Evolutionary conservation across 305 asterid genomes (phyloP).

Genomic region (Fraxinus latifolia): DNA sequence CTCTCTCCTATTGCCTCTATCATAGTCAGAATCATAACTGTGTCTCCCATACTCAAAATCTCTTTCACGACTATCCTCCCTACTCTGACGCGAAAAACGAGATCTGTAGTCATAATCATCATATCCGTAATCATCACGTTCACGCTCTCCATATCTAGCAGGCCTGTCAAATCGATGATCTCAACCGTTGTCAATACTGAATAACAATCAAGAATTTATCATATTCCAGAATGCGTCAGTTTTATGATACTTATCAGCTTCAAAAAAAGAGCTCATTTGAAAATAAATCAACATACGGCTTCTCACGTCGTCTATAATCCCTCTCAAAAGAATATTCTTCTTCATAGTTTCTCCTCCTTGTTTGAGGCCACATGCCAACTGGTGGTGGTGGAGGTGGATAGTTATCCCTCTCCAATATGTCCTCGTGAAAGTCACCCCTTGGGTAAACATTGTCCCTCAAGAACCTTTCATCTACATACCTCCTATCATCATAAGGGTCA

Average conservation of each 20-base stretch:
- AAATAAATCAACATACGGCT: slow-evolving; percentile 57
- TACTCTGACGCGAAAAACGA: slow-evolving; percentile 56
- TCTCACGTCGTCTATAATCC: slow-evolving; percentile 78
- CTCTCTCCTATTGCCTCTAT: slow-evolving; percentile 71
- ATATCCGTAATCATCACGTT: slow-evolving; percentile 68
- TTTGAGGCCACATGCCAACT: slow-evolving; percentile 71
- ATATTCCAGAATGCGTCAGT: slow-evolving; percentile 31
- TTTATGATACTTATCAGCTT: slow-evolving; percentile 41
- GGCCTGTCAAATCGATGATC: slow-evolving; percentile 63
- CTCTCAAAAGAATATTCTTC: slow-evolving; percentile 76
- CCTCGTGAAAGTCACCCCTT: slow-evolving; percentile 70
- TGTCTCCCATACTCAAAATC: slow-evolving; percentile 74
- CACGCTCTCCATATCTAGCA: slow-evolving; percentile 75
- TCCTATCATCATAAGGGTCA: slow-evolving; percentile 88
- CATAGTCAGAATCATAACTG: slow-evolving; percentile 92
- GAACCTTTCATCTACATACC: slow-evolving; percentile 84
- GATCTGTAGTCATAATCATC: slow-evolving; percentile 85
- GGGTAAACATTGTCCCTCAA: slow-evolving; percentile 74
- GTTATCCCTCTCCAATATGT: slow-evolving; percentile 71
- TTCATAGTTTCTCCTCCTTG: slow-evolving; percentile 78
- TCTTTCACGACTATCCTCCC: slow-evolving; percentile 81
- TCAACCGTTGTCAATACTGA: slow-evolving; percentile 37
- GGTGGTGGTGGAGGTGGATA: slow-evolving; percentile 71
- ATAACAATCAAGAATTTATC: slow-evolving; percentile 27
- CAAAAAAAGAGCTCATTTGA: slow-evolving; percentile 33